Evolutionary conservation across 2,329 filamentous ascomycete genomes (phyloP).

Genomic region (Penicillium sp.): DNA sequence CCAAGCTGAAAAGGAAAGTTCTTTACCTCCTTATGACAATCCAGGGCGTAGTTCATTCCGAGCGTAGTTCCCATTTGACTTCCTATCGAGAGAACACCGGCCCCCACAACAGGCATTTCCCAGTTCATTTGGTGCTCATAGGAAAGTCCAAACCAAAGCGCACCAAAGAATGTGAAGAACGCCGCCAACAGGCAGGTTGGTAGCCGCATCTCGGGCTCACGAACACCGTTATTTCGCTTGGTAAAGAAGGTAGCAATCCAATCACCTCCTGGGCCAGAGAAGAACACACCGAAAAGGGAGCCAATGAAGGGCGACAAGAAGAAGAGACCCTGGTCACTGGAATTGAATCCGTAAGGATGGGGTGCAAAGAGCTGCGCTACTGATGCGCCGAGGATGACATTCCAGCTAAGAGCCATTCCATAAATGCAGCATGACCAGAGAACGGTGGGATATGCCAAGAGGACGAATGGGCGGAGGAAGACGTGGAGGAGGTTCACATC

Average conservation of each 20-base stretch:
- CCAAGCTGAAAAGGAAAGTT: too few relatives aligned
- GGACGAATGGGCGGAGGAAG: constrained; percentile 22
- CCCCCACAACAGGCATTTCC: constrained; percentile 23
- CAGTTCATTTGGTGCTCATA: constrained; percentile 27
- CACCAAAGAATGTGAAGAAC: constrained; percentile 28
- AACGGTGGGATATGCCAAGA: constrained; percentile 27
- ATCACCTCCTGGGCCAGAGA: constrained; percentile 21
- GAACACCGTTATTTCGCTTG: constrained; percentile 17
- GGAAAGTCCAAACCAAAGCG: constrained; percentile 20
- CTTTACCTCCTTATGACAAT: constrained; percentile 28
- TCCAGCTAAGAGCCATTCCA: constrained; percentile 30
- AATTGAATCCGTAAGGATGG: constrained; percentile 26
- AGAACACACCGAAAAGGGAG: constrained; percentile 23
- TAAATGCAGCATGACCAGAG: constrained; percentile 29
- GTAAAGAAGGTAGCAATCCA: constrained; percentile 23
- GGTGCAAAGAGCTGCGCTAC: constrained; percentile 29
- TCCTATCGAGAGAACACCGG: constrained; percentile 28
- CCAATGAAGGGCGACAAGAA: constrained; percentile 28
- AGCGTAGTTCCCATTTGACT: constrained; percentile 32
- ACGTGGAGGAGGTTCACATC: constrained; percentile 24
- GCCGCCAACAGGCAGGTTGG: constrained; percentile 24
- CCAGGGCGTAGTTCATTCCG: constrained; percentile 26
- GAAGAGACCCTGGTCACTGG: constrained; percentile 25
- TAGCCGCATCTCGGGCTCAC: constrained; percentile 23
- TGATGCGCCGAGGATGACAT: constrained; percentile 29